phyloP scores from a whole-genome alignment of 192 early-diverging fungal genomes.

The Backusella circina region DNA sequence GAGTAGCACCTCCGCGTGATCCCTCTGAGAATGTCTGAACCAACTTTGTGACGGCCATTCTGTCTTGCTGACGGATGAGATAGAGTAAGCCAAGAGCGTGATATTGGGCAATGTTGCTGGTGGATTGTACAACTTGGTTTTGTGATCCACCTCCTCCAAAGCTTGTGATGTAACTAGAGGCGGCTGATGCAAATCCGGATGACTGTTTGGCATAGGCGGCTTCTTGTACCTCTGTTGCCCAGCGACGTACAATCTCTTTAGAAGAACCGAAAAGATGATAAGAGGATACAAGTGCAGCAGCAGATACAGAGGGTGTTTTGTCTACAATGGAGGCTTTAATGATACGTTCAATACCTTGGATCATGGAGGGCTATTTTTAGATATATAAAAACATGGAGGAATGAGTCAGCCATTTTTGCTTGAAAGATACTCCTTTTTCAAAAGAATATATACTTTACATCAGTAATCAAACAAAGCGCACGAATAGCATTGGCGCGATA shows the following conservation, averaged over 20 bases:
- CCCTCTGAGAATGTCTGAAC: slow-evolving; percentile 81
- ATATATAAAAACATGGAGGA: not conserved
- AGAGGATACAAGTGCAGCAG: slow-evolving; percentile 88
- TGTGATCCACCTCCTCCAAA: slow-evolving; percentile 41
- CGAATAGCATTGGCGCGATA: slow-evolving; percentile 96
- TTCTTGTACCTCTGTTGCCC: slow-evolving; percentile 97
- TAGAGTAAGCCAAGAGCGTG: slow-evolving; percentile 97
- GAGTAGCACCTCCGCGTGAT: slow-evolving; percentile 37
- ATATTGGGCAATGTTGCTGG: slow-evolving; percentile 91
- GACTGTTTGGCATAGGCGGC: slow-evolving; percentile 82
- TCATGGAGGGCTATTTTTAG: slow-evolving; percentile 78
- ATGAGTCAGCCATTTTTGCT: too few species aligned
- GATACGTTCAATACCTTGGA: slow-evolving; percentile 94
- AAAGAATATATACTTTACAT: slow-evolving; percentile 49
- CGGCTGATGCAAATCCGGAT: slow-evolving; percentile 37
- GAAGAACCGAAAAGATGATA: slow-evolving; percentile 81
- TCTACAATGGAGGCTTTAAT: slow-evolving; percentile 97
- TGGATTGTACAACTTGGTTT: slow-evolving; percentile 50
- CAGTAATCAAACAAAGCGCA: slow-evolving; percentile 92
- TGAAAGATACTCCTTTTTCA: not conserved
- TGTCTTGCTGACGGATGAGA: slow-evolving; percentile 92
- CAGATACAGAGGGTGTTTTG: slow-evolving; percentile 83
- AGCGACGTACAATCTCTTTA: slow-evolving; percentile 92
- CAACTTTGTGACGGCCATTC: slow-evolving; percentile 97
- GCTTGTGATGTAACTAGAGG: slow-evolving; percentile 50